Evolutionary conservation across 2,329 filamentous ascomycete genomes (phyloP).

Genomic region (Sporothrix phasma): DNA sequence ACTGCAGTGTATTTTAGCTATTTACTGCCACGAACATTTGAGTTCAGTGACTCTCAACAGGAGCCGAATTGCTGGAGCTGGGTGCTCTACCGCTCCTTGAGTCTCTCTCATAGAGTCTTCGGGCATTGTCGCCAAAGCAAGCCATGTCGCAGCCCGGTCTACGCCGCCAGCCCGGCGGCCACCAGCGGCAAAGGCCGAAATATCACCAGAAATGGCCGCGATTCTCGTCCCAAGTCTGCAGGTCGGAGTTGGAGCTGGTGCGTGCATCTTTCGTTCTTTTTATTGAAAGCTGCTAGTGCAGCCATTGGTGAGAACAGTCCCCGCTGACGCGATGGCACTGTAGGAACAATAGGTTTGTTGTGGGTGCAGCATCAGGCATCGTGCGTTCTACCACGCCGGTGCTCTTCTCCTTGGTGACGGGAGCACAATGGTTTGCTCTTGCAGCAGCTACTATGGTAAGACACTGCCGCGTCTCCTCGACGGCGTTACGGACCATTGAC

Average conservation of each 20-base stretch:
- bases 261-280: constrained; percentile 4
- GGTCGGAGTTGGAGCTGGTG: constrained; percentile 51
- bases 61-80: not conserved
- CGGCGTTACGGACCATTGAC: not conserved
- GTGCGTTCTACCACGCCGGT: constrained; percentile 56
- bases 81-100: not conserved
- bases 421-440: constrained; percentile 71
- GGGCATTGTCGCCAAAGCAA: too few species aligned
- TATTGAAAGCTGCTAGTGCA: too few species aligned
- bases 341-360: constrained; percentile 49
- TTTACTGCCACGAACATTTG: not conserved
- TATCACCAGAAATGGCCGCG: constrained; percentile 35
- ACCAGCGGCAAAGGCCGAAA: constrained; percentile 20
- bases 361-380: constrained; percentile 62
- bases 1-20: not conserved
- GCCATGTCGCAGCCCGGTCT: constrained; percentile 11
- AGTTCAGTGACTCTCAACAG: not conserved
- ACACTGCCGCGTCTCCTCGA: constrained; percentile 11
- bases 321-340: not conserved
- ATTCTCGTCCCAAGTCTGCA: constrained; percentile 44
- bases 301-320: not conserved
- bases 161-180: constrained; percentile 2
- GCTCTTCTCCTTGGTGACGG: constrained; percentile 61
- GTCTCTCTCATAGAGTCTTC: not conserved
- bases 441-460: constrained; percentile 66